phyloP scores from a whole-genome alignment of 345 rosid genomes.

The Eucalyptus erythrocorys region DNA sequence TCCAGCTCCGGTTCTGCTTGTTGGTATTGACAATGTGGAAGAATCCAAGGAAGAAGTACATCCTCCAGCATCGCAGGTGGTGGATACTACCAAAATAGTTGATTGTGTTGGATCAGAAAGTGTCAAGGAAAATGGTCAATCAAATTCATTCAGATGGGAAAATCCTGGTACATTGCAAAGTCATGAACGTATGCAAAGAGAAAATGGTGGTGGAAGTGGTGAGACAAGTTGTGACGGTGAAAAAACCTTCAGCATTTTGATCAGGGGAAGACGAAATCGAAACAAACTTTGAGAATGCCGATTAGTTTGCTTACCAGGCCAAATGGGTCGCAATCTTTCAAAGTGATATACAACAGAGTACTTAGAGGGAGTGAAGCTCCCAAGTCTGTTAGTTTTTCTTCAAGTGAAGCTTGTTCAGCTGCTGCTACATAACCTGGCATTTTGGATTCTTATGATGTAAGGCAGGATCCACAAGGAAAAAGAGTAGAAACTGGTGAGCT shows the following conservation, averaged over 20 bases:
- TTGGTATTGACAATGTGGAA: conserved; percentile 32
- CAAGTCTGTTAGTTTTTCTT: conserved; percentile 21
- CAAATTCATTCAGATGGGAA: conserved; percentile 1
- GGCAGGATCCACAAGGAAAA: background rate
- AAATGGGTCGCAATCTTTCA: conserved; percentile 83
- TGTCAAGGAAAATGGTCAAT: conserved; percentile 25
- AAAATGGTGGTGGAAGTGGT: conserved; percentile 12
- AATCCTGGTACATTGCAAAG: conserved; percentile 7
- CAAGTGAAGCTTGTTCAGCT: conserved; percentile 26
- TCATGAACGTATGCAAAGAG: conserved; percentile 7
- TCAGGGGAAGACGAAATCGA: conserved; percentile 84
- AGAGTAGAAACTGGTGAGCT: background rate
- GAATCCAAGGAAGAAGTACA: conserved; percentile 27
- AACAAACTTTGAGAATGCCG: conserved; percentile 90
- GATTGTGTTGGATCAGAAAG: conserved; percentile 8
- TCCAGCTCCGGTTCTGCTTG: conserved; percentile 29
- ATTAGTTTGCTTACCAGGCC: conserved; percentile 84
- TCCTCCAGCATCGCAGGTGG: conserved; percentile 21
- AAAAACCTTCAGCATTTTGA: conserved; percentile 80
- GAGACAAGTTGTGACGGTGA: conserved; percentile 42
- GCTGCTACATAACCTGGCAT: conserved; percentile 14
- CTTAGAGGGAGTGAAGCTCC: conserved; percentile 74
- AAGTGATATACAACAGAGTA: conserved; percentile 61
- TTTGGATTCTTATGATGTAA: background rate
- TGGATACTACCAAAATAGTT: conserved; percentile 9